phyloP scores from a whole-genome alignment of 2,329 filamentous ascomycete genomes.

The Nemania bipapillata region DNA sequence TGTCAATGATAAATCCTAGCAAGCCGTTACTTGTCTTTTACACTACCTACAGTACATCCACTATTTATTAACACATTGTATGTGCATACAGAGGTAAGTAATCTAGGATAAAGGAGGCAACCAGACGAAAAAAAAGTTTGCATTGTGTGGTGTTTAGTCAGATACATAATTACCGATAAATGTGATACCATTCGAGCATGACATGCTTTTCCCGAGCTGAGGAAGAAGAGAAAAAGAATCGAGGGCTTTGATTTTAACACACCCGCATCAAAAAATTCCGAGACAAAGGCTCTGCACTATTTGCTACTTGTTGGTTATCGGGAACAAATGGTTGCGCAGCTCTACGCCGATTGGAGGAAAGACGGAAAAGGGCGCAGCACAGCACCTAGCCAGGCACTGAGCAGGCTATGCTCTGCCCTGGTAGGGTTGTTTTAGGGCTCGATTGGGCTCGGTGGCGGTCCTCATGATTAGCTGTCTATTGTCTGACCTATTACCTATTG shows the following conservation, averaged over 20 bases:
- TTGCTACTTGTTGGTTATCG: not conserved
- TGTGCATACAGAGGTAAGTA: not conserved
- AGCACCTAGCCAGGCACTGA: not conserved
- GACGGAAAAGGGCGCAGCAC: not conserved
- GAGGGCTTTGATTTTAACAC: not conserved
- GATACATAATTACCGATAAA: not conserved
- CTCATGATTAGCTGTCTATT: conserved; percentile 1
- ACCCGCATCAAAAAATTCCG: not conserved
- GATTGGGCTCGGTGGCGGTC: conserved; percentile 4
- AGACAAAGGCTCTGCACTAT: not conserved
- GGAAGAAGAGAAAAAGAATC: not conserved
- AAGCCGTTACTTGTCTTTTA: not conserved
- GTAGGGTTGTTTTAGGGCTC: conserved; percentile 1
- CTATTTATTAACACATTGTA: not conserved
- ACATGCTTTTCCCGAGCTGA: not conserved
- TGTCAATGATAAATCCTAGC: conserved; percentile 9
- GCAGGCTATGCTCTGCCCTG: conserved; percentile 9
- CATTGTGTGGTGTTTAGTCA: not conserved
- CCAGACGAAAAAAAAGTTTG: not conserved
- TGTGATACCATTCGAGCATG: not conserved
- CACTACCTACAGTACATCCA: no score
- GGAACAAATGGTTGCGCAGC: conserved; percentile 21
- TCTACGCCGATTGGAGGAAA: not conserved
- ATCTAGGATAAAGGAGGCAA: not conserved
- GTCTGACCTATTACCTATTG: conserved; percentile 4